Percentiles rank a stretch among this genome's conserved stretches.
These are phyloP conservation scores for Fraxinus cuspidata DNA, from an alignment of 257 asterid genomes.

Conservation along the genomic window DNA sequence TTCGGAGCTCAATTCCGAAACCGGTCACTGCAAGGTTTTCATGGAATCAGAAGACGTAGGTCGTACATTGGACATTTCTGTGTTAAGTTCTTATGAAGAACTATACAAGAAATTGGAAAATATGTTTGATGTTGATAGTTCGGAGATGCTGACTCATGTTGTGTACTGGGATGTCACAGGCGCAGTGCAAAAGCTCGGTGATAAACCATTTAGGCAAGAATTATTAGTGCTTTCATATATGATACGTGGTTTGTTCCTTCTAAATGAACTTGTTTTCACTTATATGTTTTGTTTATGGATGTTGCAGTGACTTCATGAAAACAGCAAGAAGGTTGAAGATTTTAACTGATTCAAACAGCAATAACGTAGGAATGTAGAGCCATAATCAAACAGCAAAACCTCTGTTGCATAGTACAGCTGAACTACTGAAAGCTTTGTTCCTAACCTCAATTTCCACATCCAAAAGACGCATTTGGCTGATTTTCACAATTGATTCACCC, in stretches of 20 bases:
- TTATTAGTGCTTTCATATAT: neutral
- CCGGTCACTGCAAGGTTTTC: constrained; percentile 76
- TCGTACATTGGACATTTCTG: constrained; percentile 68
- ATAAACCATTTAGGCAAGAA: constrained; percentile 67
- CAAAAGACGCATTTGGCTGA: constrained; percentile 1
- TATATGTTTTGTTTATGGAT: neutral
- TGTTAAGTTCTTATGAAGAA: constrained; percentile 66
- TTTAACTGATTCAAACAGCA: constrained; percentile 54
- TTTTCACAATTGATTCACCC: neutral
- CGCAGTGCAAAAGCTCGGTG: constrained; percentile 56
- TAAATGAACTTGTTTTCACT: neutral
- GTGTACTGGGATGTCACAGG: constrained; percentile 60
- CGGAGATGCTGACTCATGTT: constrained; percentile 57
- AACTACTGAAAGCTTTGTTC: constrained; percentile 32
- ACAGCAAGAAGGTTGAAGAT: constrained; percentile 67
- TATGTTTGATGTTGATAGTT: constrained; percentile 55
- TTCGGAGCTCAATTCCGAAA: constrained; percentile 46
- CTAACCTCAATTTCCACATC: constrained; percentile 12
- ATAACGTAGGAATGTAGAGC: constrained; percentile 45
- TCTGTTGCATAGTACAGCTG: constrained; percentile 30
- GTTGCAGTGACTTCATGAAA: constrained; percentile 60
- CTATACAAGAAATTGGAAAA: constrained; percentile 51
- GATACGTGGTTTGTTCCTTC: neutral
- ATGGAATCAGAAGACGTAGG: constrained; percentile 85
- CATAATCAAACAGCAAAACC: constrained; percentile 27